Evolutionary conservation across 148 eudicot genomes (phyloP), one percentile per base, ranked within the genome.

Genomic region (Dysphania ambrosioides): DNA sequence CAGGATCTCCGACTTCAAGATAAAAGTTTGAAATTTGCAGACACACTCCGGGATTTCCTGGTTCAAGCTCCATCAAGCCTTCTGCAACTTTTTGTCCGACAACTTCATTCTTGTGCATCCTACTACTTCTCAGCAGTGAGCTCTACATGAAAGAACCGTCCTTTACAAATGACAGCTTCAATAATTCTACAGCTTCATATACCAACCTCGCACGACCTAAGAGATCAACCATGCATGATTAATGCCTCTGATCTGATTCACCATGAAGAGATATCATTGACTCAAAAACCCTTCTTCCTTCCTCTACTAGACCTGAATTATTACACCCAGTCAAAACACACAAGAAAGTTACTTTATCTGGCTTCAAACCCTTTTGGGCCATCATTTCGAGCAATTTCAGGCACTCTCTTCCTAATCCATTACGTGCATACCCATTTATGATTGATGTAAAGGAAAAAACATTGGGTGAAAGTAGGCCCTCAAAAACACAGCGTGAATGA

Each of bases 291-390:
- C 41, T 26, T 75, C 71, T 85, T 57, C 92, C 97, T 72, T 87
- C 94, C 80, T 88, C 83, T n/a, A 93, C 81, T 35, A 93, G 79
- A 49, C 95, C 98, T 29, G 89, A 85, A 73, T 93, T 91, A 74
- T 77, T 86, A 85, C 98, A 93, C 34, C 94, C 97, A 11, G 74
- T 83, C 72, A 93, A 80, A 35, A 84, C 87, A 78, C 92, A 84
- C 81, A 93, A 82, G 72, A 91, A 88, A 71, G 91, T 84, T 74
- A 91, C 97, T 80, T 77, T 78, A 79, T 93, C 97, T 60, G 92
- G 97, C 63, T 88, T 78, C 72, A 89, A 55, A 70, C 91, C 91
- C 73, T 80, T 75, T 27, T 78, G 77, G 53, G 87, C 75, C 97
- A 93, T 91, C 66, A 13, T 12, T 24, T 84, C 70, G 27, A 93